phyloP scores from a whole-genome alignment of 2,329 filamentous ascomycete genomes.

The Tolypocladium guangdongense region DNA sequence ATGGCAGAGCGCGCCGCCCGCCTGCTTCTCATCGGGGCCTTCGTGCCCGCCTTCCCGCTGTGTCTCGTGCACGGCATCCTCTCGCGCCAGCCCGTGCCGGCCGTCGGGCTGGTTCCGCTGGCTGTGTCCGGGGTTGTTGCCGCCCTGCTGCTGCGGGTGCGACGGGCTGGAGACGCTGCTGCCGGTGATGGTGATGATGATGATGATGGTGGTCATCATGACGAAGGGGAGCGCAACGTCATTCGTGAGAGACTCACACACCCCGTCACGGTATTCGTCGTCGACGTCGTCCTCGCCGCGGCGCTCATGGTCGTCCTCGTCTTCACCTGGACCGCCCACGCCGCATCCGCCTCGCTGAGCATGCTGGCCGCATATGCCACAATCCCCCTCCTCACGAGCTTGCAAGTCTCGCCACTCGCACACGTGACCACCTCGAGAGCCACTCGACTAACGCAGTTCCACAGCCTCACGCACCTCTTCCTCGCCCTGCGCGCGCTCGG shows the following conservation, averaged over 20 bases:
- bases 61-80: conserved; percentile 26
- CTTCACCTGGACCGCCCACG: conserved; percentile 25
- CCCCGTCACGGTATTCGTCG: conserved; percentile 26
- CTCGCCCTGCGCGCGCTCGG: conserved; percentile 26
- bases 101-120: conserved; percentile 28
- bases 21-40: conserved; percentile 21
- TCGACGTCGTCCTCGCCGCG: conserved; percentile 24
- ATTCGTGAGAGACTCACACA: conserved; percentile 9
- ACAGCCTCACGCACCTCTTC: conserved; percentile 25
- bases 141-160: conserved; percentile 12
- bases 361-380: conserved; percentile 33
- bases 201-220: conserved; percentile 2
- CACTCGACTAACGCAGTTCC: not conserved
- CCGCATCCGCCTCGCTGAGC: conserved; percentile 17
- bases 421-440: not conserved
- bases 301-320: conserved; percentile 27
- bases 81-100: conserved; percentile 22
- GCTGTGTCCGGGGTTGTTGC: conserved; percentile 21
- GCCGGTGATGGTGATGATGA: conserved; percentile 1
- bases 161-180: conserved; percentile 2
- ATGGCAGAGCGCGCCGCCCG: conserved; percentile 16
- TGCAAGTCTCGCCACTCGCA: conserved; percentile 17
- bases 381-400: conserved; percentile 28
- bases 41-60: conserved; percentile 28
- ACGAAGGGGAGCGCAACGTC: conserved; percentile 1